Conservation (phyloP, 2,329 filamentous ascomycete species). For the Aspergillus aculeatinus region DNA sequence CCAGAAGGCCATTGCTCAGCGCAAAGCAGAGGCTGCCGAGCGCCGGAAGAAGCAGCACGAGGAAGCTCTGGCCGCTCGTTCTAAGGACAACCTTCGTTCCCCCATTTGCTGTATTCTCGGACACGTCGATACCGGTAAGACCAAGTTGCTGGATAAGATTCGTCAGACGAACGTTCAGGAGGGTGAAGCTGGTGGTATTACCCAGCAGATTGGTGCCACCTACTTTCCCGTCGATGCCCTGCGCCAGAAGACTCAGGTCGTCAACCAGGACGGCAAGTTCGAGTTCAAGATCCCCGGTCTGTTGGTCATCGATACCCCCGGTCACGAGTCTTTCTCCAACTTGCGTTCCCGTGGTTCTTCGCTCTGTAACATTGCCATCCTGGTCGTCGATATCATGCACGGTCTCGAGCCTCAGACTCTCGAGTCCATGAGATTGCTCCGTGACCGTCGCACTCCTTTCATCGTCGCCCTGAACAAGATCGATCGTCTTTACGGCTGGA, state of each 20-base stretch:
- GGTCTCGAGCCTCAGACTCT: slow-evolving; percentile 95
- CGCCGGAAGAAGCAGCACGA: slow-evolving; percentile 87
- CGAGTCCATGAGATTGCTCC: slow-evolving; percentile 91
- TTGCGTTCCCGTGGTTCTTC: slow-evolving; percentile 94
- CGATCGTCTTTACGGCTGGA: slow-evolving; percentile 98
- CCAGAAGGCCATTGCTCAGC: slow-evolving; percentile 68
- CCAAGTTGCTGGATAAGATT: slow-evolving; percentile 98
- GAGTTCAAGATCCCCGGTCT: slow-evolving; percentile 98
- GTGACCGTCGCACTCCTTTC: slow-evolving; percentile 94
- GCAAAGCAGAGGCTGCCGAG: slow-evolving; percentile 85
- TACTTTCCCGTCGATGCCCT: slow-evolving; percentile 97
- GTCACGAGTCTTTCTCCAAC: slow-evolving; percentile 99
- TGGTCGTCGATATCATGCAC: slow-evolving; percentile 99
- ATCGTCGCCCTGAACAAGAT: slow-evolving; percentile 99
- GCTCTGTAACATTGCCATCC: slow-evolving; percentile 97
- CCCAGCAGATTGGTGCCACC: slow-evolving; percentile 98
- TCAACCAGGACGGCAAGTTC: slow-evolving; percentile 86
- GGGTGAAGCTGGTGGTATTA: slow-evolving; percentile 98
- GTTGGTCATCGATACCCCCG: slow-evolving; percentile 94
- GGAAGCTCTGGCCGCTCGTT: slow-evolving; percentile 84
- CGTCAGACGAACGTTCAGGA: slow-evolving; percentile 98
- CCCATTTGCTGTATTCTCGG: slow-evolving; percentile 99
- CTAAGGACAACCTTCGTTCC: slow-evolving; percentile 90
- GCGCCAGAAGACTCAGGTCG: slow-evolving; percentile 84
- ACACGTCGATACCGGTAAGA: slow-evolving; percentile 99